These are phyloP conservation scores for Colletotrichum sp. DNA, from an alignment of 2,329 filamentous ascomycete genomes.

Conservation along the genomic window DNA sequence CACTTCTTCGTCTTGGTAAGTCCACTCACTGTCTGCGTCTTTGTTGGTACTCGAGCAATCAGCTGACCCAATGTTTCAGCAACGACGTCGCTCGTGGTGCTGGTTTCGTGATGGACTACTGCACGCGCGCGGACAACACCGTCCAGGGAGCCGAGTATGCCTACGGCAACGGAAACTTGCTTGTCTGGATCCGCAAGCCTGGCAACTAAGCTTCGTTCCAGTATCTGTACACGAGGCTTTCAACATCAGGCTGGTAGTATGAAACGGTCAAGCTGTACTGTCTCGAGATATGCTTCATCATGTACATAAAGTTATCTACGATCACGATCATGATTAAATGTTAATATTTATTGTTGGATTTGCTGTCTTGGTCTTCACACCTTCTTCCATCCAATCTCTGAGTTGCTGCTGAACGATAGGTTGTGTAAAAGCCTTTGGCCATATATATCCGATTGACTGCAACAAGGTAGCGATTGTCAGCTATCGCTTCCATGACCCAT, in stretches of 20 bases:
- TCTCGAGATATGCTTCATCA: not conserved
- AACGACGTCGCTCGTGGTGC: constrained; percentile 18
- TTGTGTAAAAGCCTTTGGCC: not conserved
- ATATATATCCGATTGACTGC: not conserved
- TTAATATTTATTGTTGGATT: not conserved
- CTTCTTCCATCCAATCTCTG: not conserved
- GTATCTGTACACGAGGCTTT: not conserved
- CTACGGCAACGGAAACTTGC: not conserved
- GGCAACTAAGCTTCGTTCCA: not conserved
- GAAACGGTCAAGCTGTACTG: not conserved
- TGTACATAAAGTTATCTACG: not conserved
- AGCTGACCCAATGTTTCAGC: not conserved
- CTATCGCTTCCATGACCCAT: not conserved
- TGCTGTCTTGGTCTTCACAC: too few relatives aligned
- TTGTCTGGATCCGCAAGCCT: not conserved
- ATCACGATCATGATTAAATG: not conserved
- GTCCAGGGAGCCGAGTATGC: constrained; percentile 6
- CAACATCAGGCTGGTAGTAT: rapidly evolving
- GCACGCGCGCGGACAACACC: constrained; percentile 16
- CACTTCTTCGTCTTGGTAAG: constrained; percentile 11
- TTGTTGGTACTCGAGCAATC: not conserved
- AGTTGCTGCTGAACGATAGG: not conserved
- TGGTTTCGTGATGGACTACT: constrained; percentile 12
- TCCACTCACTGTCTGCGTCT: not conserved
- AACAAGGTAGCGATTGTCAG: not conserved